These are phyloP conservation scores for Epichloe gansuensis DNA, from an alignment of 2,329 filamentous ascomycete species.

Conservation along the genomic window DNA sequence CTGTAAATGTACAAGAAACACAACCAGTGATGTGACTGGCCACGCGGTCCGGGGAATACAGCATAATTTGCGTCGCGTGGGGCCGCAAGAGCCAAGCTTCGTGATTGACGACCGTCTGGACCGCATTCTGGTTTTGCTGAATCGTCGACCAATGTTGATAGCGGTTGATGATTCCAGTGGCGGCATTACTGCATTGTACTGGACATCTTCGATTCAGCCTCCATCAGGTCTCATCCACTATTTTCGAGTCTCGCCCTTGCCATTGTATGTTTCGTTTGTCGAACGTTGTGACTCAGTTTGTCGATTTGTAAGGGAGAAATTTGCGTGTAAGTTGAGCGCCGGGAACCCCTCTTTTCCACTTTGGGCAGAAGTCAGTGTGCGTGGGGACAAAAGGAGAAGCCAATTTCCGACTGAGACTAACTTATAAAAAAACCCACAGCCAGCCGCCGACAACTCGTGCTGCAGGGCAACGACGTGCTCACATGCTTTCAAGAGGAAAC, in stretches of 20 bases:
- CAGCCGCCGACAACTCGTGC: neutral
- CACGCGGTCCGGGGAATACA: neutral
- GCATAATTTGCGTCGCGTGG: neutral
- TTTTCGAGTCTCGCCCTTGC: neutral
- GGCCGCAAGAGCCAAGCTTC: neutral
- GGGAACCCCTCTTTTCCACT: conserved; percentile 2
- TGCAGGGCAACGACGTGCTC: neutral
- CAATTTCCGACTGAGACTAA: conserved; percentile 4
- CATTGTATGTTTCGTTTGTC: neutral
- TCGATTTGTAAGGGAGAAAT: neutral
- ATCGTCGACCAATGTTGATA: neutral
- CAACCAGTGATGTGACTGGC: neutral
- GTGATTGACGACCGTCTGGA: neutral
- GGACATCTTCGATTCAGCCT: neutral
- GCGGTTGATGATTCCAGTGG: neutral
- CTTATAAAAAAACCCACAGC: neutral
- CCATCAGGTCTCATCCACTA: neutral
- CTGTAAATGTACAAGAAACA: too few relatives aligned
- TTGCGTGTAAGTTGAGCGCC: neutral
- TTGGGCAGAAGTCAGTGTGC: neutral
- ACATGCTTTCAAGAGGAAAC: neutral
- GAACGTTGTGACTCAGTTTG: neutral
- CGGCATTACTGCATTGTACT: neutral
- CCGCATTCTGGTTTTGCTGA: neutral
- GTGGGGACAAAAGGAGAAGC: neutral